Evolutionary conservation across 306 rosid genomes (phyloP), one percentile per base, ranked within the genome.

Genomic region (Cyclanthera cordifolia): DNA sequence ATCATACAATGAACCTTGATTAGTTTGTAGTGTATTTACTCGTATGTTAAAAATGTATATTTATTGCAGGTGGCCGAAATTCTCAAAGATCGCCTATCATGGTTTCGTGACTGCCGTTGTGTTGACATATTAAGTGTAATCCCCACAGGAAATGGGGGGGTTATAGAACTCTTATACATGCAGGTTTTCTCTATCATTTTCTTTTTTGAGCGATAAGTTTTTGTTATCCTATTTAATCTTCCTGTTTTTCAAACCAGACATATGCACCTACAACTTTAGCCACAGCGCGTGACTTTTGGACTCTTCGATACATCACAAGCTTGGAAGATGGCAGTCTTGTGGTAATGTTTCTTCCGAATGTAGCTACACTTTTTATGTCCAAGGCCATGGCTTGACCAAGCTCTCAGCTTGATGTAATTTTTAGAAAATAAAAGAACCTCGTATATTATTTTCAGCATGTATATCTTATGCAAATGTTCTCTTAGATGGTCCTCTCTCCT

Each of bases 301-400:
- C 90, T 8, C 76, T 92, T 13, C 82, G 98, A 89, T 92, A 87
- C 74, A 87, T 93, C 65, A 78, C 96, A 4, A 89, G 73, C 67
- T 72, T 92, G 85, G 98, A 92, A 80, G 98, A 92, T 82, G 96
- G 96, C 64, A 92, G 98, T 82, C 88, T 92, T 71, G 98, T 89
- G 98, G 98, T 92, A 65, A 21, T n/a, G 17, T 3, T 32, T 58
- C 23, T 58, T 15, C 46, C 2, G 6, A 58, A 91, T 41, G 30
- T 50, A n/a, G n/a, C n/a, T 8, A 25, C 30, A 3, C 59, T 6
- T 6, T 68, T 50, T 32, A 30, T 68, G 43, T n/a, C n/a, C n/a
- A n/a, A n/a, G n/a, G n/a, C n/a, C n/a, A n/a, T n/a, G n/a, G n/a
- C n/a, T n/a, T n/a, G n/a, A n/a, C n/a, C n/a, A n/a, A n/a, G n/a